Base-by-base conservation (phyloP, 129 eudicot genomes). In the Chrysanthemum seticuspe region DNA sequence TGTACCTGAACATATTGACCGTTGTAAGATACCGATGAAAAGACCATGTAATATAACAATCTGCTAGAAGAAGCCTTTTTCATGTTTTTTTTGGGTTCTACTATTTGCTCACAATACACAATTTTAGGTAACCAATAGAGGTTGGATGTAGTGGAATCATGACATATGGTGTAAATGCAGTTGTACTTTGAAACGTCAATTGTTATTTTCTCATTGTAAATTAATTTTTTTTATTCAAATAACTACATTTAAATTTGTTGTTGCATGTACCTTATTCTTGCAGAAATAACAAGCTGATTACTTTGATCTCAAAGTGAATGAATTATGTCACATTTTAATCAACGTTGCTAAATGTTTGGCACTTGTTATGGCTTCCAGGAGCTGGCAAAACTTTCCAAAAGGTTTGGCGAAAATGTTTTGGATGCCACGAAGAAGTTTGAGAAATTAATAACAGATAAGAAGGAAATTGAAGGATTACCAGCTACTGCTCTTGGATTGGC, bases 381-480 rank as follows among this genome's bases (percentile, higher is more conserved):
- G 65, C 73, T 94, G 86, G 85, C 91, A 21, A 88, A 84, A 75
- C 96, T 94, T 47, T 86, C 97, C 59, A 83, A 74, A 74, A 94
- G 83, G 74, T 94, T 94, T 79, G 93, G 70, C 49, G 99, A 94
- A 82, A 91, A 94, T 77, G 97, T 94, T 71, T 63, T 94, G 74
- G 99, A 94, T 81, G 89, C 96, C 57, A 94, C 99, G 29, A 94
- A 94, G 89, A 90, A 84, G 71, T 94, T 86, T 75, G 91, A 86
- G 78, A 94, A 83, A 55, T 73, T 94, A 79, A 81, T 94, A 47
- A 90, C 94, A 47, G 93, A 90, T 70, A 90, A 86, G 79, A 83
- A 90, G 62, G 94, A 94, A 6, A 78, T 90, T 55, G 97, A 90
- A 79, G 99, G 99, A 71, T 83, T 94, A 85, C 99, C 99, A 14